Base-by-base conservation (phyloP, 805 yeast species). In the Ogataea chonburiensis region DNA sequence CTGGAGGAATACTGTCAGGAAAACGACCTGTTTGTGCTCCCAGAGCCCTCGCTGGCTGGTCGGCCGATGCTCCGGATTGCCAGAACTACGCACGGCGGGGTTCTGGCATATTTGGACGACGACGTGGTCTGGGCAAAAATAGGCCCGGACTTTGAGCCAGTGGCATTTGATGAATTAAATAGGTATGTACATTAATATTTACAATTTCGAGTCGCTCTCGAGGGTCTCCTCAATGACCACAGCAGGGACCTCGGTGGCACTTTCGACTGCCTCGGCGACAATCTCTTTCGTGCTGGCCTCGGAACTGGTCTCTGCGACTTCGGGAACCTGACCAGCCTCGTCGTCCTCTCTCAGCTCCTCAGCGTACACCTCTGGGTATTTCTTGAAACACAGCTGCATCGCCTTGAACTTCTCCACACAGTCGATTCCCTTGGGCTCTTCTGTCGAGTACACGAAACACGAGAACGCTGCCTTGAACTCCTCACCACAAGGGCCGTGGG, bases 401-500 rank as follows among this genome's bases (percentile, higher is more conserved):
- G 68, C 75, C 61, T 81, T 79, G 67, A 91, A 93, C 67, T 85
- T 84, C 53, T 84, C 86, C 50, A 91, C 77, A 66, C 98, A 93
- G 61, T 93, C 97, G 43, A 85, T 77, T 31, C 98, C 98, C 70
- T 91, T 91, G 58, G 98, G 97, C 60, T 91, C 98, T 40, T 82
- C 81, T 54, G 82, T 86, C 5, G 97, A 88, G 69, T 83, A 88
- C 27, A 93, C 91, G 57, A 93, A 93, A 62, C 98, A 93, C 7
- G 95, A 73, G 61, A 93, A 93, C 0, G 98, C 98, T 35, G 77
- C 87, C 66, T 86, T 87, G 71, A 87, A 87, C 66, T 88, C 95
- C 53, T 81, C 89, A 40, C 98, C 98, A 67, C 98, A 93, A 38
- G 98, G 98, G 0, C 98, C 98, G 48, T 89, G 73, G 20, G 98